phyloP scores from a whole-genome alignment of 257 asterid genomes.

The Nicotiana tomentosiformis region DNA sequence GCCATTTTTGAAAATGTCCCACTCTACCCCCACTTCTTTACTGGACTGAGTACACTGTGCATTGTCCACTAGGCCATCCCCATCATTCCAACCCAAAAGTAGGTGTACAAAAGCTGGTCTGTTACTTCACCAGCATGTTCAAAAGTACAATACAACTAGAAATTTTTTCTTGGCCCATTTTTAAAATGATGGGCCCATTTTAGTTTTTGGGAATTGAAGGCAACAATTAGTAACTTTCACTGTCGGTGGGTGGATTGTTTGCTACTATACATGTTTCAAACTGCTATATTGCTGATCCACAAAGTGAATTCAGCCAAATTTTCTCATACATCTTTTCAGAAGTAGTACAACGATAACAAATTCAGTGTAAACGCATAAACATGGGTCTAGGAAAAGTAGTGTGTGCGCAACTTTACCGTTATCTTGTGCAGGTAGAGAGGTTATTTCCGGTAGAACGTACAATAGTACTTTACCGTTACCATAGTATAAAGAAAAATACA shows the following conservation, averaged over 20 bases:
- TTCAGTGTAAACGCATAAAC: too few species aligned
- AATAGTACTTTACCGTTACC: too few species aligned
- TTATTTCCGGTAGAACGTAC: too few species aligned
- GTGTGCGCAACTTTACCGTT: fast-evolving
- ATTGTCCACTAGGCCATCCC: conserved; percentile 25
- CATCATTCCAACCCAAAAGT: conserved; percentile 27
- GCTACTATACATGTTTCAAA: conserved; percentile 1
- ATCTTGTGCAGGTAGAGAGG: too few species aligned
- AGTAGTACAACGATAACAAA: too few species aligned
- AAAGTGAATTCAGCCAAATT: not conserved
- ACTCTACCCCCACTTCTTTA: conserved; percentile 13
- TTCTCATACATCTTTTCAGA: conserved; percentile 2
- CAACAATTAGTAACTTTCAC: conserved; percentile 18
- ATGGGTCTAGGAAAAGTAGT: too few species aligned
- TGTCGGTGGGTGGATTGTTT: conserved; percentile 38
- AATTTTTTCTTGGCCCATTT: conserved; percentile 3
- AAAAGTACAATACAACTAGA: conserved; percentile 7
- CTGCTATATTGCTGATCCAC: not conserved
- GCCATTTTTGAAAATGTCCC: not conserved
- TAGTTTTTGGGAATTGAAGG: not conserved
- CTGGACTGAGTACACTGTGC: conserved; percentile 6
- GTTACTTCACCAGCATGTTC: not conserved
- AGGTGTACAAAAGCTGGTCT: conserved; percentile 4
- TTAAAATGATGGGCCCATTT: not conserved
- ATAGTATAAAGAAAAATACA: too few species aligned